Conservation (phyloP, 1,139 yeast genomes). For the Lodderomyces metapsilosis region DNA sequence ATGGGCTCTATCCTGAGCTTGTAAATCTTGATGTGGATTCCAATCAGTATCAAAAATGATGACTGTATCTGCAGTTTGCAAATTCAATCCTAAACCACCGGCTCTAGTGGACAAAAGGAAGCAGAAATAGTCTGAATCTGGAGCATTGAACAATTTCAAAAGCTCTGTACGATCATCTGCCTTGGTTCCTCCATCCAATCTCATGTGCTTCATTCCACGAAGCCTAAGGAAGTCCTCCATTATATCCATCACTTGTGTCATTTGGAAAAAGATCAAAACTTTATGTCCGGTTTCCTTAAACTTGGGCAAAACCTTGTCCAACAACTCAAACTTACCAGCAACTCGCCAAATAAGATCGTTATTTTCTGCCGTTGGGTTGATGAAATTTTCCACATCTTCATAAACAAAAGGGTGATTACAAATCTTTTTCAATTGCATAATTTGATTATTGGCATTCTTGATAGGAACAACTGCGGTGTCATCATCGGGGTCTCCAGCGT, state of each 20-base stretch:
- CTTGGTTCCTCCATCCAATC: conserved; percentile 81
- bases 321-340: conserved; percentile 75
- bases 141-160: conserved; percentile 70
- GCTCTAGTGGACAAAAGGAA: conserved; percentile 83
- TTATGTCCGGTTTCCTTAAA: conserved; percentile 75
- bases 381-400: conserved; percentile 86
- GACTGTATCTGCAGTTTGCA: conserved; percentile 87
- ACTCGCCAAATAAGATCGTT: conserved; percentile 74
- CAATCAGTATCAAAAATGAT: conserved; percentile 87
- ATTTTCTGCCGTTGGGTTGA: conserved; percentile 72
- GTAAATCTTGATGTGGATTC: conserved; percentile 92
- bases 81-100: conserved; percentile 83
- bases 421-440: conserved; percentile 94
- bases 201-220: conserved; percentile 63
- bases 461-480: conserved; percentile 53
- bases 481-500: conserved; percentile 52
- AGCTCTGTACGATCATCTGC: conserved; percentile 77
- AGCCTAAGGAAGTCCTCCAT: conserved; percentile 80
- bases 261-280: conserved; percentile 79
- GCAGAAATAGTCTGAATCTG: conserved; percentile 70
- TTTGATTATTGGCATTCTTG: conserved; percentile 85
- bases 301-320: conserved; percentile 73
- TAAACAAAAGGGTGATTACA: conserved; percentile 98
- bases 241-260: conserved; percentile 87
- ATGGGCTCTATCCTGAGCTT: conserved; percentile 89